Evolutionary conservation across 2,329 filamentous ascomycete genomes (phyloP).

Genomic region (Colletotrichum agaves): DNA sequence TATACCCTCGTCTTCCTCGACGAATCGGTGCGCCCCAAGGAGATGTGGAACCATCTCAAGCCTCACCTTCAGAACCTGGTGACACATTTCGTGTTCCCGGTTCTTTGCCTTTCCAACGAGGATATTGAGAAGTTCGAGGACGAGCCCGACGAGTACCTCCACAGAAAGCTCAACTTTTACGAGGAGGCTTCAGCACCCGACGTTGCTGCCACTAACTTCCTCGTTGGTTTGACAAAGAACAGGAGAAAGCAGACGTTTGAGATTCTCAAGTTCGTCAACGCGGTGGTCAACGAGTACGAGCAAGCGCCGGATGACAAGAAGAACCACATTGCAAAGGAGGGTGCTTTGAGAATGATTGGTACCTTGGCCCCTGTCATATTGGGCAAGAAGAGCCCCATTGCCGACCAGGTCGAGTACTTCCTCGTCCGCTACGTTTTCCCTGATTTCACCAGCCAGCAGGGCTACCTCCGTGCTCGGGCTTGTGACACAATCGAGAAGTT

Average conservation of each 20-base stretch:
- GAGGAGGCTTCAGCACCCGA: slow-evolving; percentile 96
- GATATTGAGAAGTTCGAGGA: slow-evolving; percentile 94
- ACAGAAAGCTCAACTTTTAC: slow-evolving; percentile 97
- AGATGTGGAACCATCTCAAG: slow-evolving; percentile 95
- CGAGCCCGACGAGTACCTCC: slow-evolving; percentile 95
- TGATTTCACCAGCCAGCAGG: slow-evolving; percentile 92
- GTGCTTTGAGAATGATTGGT: slow-evolving; percentile 95
- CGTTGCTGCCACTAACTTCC: slow-evolving; percentile 94
- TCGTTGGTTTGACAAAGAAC: slow-evolving; percentile 93
- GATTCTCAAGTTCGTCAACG: slow-evolving; percentile 94
- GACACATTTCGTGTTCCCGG: slow-evolving; percentile 94
- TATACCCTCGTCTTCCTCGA: slow-evolving; percentile 96
- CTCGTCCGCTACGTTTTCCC: slow-evolving; percentile 98
- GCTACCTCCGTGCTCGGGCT: slow-evolving; percentile 91
- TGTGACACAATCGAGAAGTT: slow-evolving; percentile 99
- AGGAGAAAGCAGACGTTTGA: slow-evolving; percentile 96
- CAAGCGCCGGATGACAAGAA: slow-evolving; percentile 85
- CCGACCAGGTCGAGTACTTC: slow-evolving; percentile 98
- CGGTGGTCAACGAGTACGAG: slow-evolving; percentile 94
- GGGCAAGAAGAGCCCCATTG: slow-evolving; percentile 98
- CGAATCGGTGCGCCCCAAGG: slow-evolving; percentile 96
- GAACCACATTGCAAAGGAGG: slow-evolving; percentile 95
- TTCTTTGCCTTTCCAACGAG: slow-evolving; percentile 90
- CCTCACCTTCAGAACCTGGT: slow-evolving; percentile 93
- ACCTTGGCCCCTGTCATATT: slow-evolving; percentile 93